phyloP scores from a whole-genome alignment of 2,329 filamentous ascomycete genomes.

The Penicillium olsonii region DNA sequence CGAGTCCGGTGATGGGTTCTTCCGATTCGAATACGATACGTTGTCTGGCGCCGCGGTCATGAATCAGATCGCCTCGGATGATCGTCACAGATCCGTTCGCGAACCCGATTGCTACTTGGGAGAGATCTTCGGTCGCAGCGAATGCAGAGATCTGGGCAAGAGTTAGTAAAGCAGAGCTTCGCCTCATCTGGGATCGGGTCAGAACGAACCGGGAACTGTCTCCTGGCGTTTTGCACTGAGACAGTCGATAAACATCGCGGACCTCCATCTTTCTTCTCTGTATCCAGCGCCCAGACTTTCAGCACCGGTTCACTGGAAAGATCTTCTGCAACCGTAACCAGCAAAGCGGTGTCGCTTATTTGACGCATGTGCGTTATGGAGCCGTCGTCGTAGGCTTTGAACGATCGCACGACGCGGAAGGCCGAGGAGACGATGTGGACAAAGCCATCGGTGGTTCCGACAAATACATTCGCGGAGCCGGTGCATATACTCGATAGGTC shows the following conservation, averaged over 20 bases:
- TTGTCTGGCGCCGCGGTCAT: conserved; percentile 92
- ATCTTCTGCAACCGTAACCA: conserved; percentile 83
- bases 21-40: conserved; percentile 95
- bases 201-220: conserved; percentile 77
- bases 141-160: conserved; percentile 70
- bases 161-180: conserved; percentile 3
- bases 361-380: conserved; percentile 91
- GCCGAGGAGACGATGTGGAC: conserved; percentile 84
- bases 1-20: conserved; percentile 90
- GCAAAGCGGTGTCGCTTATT: conserved; percentile 78
- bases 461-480: conserved; percentile 84
- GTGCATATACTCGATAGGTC: conserved; percentile 82
- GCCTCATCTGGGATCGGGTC: not conserved
- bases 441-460: conserved; percentile 80
- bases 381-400: conserved; percentile 76
- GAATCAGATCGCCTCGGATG: conserved; percentile 88
- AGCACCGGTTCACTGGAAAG: conserved; percentile 82
- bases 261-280: conserved; percentile 87
- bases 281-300: conserved; percentile 97
- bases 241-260: conserved; percentile 87
- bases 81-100: conserved; percentile 93
- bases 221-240: conserved; percentile 82
- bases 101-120: conserved; percentile 92
- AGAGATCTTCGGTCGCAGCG: conserved; percentile 80
- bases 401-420: conserved; percentile 84